phyloP scores from a whole-genome alignment of 2,329 filamentous ascomycete genomes.

The Rhexocercosporidium sp. region DNA sequence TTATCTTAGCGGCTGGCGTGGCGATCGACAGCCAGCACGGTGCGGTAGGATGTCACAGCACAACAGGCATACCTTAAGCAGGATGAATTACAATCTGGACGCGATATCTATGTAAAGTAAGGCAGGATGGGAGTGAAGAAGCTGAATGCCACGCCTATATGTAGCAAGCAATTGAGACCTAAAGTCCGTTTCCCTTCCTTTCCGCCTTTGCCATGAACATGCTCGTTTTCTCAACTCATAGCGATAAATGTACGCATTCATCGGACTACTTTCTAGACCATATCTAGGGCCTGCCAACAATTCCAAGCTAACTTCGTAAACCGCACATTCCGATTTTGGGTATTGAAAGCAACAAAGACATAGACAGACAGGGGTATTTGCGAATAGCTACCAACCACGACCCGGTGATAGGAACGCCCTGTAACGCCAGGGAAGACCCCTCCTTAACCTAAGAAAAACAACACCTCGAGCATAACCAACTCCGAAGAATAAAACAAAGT shows the following conservation, averaged over 20 bases:
- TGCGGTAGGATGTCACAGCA: background rate
- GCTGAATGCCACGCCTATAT: no score
- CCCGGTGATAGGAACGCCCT: conserved; percentile 27
- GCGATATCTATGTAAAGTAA: no score
- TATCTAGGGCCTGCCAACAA: background rate
- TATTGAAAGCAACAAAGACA: conserved; percentile 26
- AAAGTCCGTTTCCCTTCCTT: background rate
- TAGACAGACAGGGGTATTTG: conserved; percentile 28
- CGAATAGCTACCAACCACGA: conserved; percentile 23
- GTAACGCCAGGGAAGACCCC: conserved; percentile 22
- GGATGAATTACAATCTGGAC: background rate
- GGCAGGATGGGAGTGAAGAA: no score
- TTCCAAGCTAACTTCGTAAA: conserved; percentile 1
- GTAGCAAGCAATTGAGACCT: background rate
- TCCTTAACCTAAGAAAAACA: background rate
- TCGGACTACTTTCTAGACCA: conserved; percentile 6
- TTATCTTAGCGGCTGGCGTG: conserved; percentile 3
- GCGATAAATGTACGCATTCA: conserved; percentile 15
- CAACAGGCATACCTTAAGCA: no score
- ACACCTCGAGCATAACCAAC: background rate
- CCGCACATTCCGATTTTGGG: conserved; percentile 20
- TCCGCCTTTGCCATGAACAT: conserved; percentile 6
- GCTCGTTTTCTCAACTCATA: background rate
- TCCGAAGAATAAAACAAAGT: background rate
- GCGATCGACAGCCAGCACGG: conserved; percentile 2